A percentile compares a stretch with the other conserved stretches of the same genome.
Evolutionary conservation across 2,329 filamentous ascomycete genomes (phyloP).

Genomic region (Colletotrichum truncatum): DNA sequence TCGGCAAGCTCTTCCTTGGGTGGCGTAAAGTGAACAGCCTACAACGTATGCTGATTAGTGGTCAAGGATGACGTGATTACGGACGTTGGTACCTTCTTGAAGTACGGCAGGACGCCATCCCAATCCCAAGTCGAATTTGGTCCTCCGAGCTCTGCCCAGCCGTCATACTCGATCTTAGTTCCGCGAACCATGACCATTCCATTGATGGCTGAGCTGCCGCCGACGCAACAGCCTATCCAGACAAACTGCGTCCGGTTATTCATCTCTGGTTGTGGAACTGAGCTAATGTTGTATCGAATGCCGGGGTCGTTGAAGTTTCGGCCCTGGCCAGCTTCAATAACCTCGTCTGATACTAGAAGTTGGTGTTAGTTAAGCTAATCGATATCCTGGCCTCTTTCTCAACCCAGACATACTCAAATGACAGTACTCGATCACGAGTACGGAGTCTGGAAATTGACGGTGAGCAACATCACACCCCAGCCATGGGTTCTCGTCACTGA

Average conservation of each 20-base stretch:
- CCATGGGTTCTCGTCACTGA: slow-evolving; percentile 9
- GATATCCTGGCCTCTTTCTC: no score
- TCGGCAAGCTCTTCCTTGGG: slow-evolving; percentile 28
- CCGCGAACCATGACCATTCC: slow-evolving; percentile 47
- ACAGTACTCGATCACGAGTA: slow-evolving; percentile 29
- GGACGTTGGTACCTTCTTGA: slow-evolving; percentile 46
- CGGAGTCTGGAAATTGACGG: slow-evolving; percentile 5
- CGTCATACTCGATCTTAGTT: slow-evolving; percentile 47
- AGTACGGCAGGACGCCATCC: slow-evolving; percentile 49
- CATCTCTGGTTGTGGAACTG: slow-evolving; percentile 38
- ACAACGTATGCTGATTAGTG: not conserved
- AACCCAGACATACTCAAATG: not conserved
- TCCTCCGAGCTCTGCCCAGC: slow-evolving; percentile 55
- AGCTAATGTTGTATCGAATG: slow-evolving; percentile 37
- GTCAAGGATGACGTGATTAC: not conserved
- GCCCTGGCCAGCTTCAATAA: not conserved
- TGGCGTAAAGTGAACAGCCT: slow-evolving; percentile 28
- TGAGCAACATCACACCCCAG: not conserved
- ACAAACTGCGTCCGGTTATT: slow-evolving; percentile 36
- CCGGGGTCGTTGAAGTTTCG: slow-evolving; percentile 29
- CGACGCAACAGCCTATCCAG: slow-evolving; percentile 42
- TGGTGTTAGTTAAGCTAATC: no score
- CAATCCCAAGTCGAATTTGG: slow-evolving; percentile 52
- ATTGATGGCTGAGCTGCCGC: slow-evolving; percentile 51
- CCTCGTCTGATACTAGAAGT: not conserved